Percentiles rank a stretch among this genome's conserved stretches.
Conservation (phyloP, 2,329 filamentous ascomycete species). For the Exophiala xenobiotica region DNA sequence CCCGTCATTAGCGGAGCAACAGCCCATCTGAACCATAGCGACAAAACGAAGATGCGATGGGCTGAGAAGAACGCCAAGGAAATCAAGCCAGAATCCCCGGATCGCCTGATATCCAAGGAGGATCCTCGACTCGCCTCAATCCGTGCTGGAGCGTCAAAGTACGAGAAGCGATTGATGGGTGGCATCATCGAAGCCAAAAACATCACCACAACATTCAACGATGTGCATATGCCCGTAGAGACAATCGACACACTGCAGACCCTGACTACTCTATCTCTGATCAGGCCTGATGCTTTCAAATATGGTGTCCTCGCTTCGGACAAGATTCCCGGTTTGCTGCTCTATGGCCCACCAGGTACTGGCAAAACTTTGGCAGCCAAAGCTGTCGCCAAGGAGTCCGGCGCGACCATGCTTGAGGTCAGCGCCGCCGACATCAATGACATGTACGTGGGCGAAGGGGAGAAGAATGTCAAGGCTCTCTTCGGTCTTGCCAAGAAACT, state of each 20-base stretch:
- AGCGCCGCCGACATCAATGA: slow-evolving; percentile 90
- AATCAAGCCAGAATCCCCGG: slow-evolving; percentile 10
- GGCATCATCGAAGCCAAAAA: slow-evolving; percentile 79
- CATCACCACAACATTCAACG: slow-evolving; percentile 81
- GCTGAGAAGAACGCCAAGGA: slow-evolving; percentile 27
- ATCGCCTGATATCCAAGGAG: slow-evolving; percentile 36
- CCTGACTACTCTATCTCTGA: slow-evolving; percentile 80
- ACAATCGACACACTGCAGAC: slow-evolving; percentile 86
- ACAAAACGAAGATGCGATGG: slow-evolving; percentile 49
- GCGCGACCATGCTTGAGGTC: slow-evolving; percentile 75
- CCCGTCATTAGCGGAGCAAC: slow-evolving; percentile 37
- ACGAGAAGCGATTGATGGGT: slow-evolving; percentile 78
- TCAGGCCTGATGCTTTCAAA: slow-evolving; percentile 89
- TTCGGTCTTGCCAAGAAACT: slow-evolving; percentile 90
- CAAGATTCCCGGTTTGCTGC: slow-evolving; percentile 81
- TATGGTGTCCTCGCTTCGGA: slow-evolving; percentile 92
- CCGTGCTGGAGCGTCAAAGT: slow-evolving; percentile 63
- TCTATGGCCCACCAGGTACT: slow-evolving; percentile 78
- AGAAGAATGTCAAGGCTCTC: slow-evolving; percentile 92
- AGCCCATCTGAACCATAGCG: slow-evolving; percentile 42
- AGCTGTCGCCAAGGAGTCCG: slow-evolving; percentile 63
- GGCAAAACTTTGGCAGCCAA: slow-evolving; percentile 65
- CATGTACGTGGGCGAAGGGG: slow-evolving; percentile 93
- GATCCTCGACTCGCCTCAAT: slow-evolving; percentile 47
- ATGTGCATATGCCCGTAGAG: slow-evolving; percentile 78